Percentiles rank a stretch among this genome's conserved stretches.
Evolutionary conservation across 257 asterid species (phyloP).

Genomic region (Solanum gracilifrons): DNA sequence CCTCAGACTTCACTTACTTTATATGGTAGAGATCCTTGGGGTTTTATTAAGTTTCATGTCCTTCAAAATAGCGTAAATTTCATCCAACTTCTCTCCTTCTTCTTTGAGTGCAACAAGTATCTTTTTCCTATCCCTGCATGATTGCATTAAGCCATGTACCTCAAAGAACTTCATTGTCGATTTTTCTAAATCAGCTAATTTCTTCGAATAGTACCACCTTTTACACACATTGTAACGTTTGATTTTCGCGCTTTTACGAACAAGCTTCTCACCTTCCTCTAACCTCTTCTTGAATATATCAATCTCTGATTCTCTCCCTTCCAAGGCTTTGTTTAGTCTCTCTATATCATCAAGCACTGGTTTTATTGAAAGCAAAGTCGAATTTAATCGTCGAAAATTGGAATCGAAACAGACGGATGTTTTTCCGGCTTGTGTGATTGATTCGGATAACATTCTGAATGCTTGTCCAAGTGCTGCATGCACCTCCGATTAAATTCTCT

Average conservation of each 20-base stretch:
- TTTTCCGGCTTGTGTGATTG: neutral
- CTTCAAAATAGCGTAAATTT: neutral
- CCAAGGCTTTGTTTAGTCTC: conserved; percentile 14
- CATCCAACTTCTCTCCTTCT: conserved; percentile 13
- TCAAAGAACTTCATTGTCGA: conserved; percentile 10
- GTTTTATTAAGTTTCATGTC: neutral
- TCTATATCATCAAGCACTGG: conserved; percentile 19
- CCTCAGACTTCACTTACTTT: neutral
- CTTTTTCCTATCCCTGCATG: conserved; percentile 14
- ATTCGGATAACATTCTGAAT: neutral
- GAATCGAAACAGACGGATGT: conserved; percentile 8
- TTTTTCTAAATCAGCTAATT: conserved; percentile 4
- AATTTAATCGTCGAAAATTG: conserved; percentile 7
- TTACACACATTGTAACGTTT: conserved; percentile 8
- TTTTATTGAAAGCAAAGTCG: conserved; percentile 1
- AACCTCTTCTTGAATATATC: neutral
- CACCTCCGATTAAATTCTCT: neutral
- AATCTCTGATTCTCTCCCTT: conserved; percentile 8
- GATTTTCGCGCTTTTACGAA: conserved; percentile 6
- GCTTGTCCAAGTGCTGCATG: conserved; percentile 7
- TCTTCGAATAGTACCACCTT: conserved; percentile 13
- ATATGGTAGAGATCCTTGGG: neutral
- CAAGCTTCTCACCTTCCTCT: conserved; percentile 11
- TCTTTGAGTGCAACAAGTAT: conserved; percentile 6
- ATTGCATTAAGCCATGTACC: conserved; percentile 19